phyloP scores from a whole-genome alignment of 1,284 basidiomycete species.

The Tilletia indica region DNA sequence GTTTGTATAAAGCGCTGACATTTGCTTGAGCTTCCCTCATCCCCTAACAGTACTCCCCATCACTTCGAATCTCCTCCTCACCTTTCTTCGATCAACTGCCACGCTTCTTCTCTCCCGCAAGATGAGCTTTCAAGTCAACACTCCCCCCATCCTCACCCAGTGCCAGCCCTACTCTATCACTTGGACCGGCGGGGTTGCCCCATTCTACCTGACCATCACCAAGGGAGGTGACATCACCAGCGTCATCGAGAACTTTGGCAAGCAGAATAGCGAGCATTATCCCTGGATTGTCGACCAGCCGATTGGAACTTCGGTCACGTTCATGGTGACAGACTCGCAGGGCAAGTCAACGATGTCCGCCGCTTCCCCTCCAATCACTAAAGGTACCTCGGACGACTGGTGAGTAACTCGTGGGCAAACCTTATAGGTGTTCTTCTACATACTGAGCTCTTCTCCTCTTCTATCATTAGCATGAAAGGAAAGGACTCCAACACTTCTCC shows the following conservation, averaged over 20 bases:
- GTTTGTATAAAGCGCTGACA: no score
- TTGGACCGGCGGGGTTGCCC: constrained; percentile 27
- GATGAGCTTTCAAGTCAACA: constrained; percentile 28
- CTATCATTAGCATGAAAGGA: no score
- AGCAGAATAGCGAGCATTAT: neutral
- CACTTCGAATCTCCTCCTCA: neutral
- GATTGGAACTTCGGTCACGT: constrained; percentile 26
- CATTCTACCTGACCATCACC: neutral
- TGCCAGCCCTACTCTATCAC: constrained; percentile 37
- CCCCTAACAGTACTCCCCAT: no score
- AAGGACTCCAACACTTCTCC: no score
- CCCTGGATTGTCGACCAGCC: constrained; percentile 19
- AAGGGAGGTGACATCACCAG: constrained; percentile 17
- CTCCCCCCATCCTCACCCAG: constrained; percentile 34
- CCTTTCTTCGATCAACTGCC: neutral
- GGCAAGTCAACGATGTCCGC: constrained; percentile 28
- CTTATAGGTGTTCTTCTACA: constrained; percentile 21
- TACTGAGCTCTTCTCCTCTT: neutral
- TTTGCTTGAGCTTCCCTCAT: no score
- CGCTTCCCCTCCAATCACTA: constrained; percentile 23
- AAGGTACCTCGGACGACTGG: constrained; percentile 29
- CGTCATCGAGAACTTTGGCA: neutral
- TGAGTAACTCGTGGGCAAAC: constrained; percentile 21
- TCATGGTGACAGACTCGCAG: constrained; percentile 29
- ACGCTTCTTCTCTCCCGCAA: neutral